phyloP scores from a whole-genome alignment of 768 basidiomycete species.

The Boletus coccyginus region DNA sequence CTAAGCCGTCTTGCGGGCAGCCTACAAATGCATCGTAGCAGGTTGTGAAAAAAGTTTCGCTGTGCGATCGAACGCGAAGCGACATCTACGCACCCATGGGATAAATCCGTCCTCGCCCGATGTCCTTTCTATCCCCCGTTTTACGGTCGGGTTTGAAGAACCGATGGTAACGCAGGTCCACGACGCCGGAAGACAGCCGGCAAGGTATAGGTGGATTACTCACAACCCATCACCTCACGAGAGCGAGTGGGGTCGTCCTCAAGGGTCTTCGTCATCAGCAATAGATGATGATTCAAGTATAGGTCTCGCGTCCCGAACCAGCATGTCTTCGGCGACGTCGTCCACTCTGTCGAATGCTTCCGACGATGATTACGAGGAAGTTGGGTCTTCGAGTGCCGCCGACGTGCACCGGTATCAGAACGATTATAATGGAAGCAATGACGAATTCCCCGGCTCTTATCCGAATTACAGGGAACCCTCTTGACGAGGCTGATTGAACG shows the following conservation, averaged over 20 bases:
- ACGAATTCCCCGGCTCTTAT: slow-evolving; percentile 14
- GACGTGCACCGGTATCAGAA: slow-evolving; percentile 33
- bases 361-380: slow-evolving; percentile 35
- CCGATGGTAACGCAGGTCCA: slow-evolving; percentile 45
- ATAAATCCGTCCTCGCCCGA: slow-evolving; percentile 33
- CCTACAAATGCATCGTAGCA: slow-evolving; percentile 50
- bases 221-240: slow-evolving; percentile 34
- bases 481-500: not conserved
- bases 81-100: slow-evolving; percentile 76
- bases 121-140: slow-evolving; percentile 22
- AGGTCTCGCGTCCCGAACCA: slow-evolving; percentile 35
- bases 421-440: slow-evolving; percentile 12
- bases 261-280: slow-evolving; percentile 6
- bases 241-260: slow-evolving; percentile 24
- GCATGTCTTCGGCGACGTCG: slow-evolving; percentile 36
- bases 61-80: slow-evolving; percentile 78
- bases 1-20: slow-evolving; percentile 10
- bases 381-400: slow-evolving; percentile 27
- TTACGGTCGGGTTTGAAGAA: slow-evolving; percentile 44
- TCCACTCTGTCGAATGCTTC: slow-evolving; percentile 32
- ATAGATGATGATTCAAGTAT: slow-evolving; percentile 20
- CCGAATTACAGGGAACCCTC: slow-evolving; percentile 5
- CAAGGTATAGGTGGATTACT: slow-evolving; percentile 40
- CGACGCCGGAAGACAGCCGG: slow-evolving; percentile 35
- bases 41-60: slow-evolving; percentile 68